These are phyloP conservation scores for Penicillium polonicum DNA, from an alignment of 2,329 filamentous ascomycete genomes.

Conservation along the genomic window DNA sequence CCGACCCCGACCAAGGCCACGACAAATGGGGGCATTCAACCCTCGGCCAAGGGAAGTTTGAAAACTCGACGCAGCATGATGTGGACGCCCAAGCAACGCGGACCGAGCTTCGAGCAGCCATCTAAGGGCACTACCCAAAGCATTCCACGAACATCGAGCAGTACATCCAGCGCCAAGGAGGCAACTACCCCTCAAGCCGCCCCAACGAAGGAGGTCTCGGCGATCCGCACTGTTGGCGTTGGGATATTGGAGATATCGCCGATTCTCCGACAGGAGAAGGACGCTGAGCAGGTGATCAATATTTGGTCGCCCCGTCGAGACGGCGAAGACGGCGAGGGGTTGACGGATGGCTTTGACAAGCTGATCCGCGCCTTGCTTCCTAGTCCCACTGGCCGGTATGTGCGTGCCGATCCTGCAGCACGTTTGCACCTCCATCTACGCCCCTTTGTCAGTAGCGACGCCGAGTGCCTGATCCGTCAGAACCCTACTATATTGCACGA, in stretches of 20 bases:
- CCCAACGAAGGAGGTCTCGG: slow-evolving; percentile 36
- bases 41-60: slow-evolving; percentile 37
- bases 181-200: slow-evolving; percentile 22
- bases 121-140: slow-evolving; percentile 29
- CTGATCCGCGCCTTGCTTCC: slow-evolving; percentile 71
- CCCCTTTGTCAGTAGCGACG: slow-evolving; percentile 73
- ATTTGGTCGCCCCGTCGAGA: slow-evolving; percentile 69
- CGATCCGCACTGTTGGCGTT: slow-evolving; percentile 70
- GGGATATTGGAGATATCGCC: slow-evolving; percentile 75
- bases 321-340: slow-evolving; percentile 57
- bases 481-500: slow-evolving; percentile 85
- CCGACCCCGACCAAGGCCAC: slow-evolving; percentile 27
- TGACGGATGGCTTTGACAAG: slow-evolving; percentile 68
- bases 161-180: slow-evolving; percentile 30
- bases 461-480: slow-evolving; percentile 75
- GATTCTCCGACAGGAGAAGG: slow-evolving; percentile 68
- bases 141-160: slow-evolving; percentile 35
- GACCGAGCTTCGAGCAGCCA: slow-evolving; percentile 31
- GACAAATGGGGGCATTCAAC: slow-evolving; percentile 28
- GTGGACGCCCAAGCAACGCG: slow-evolving; percentile 40
- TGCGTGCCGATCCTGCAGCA: slow-evolving; percentile 70
- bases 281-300: slow-evolving; percentile 71
- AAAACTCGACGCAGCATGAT: slow-evolving; percentile 47
- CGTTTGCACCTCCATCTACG: slow-evolving; percentile 76
- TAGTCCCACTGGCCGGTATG: slow-evolving; percentile 71